These are phyloP conservation scores for Euphorbia schlechtendalii DNA, from an alignment of 441 rosid species.

Conservation along the genomic window DNA sequence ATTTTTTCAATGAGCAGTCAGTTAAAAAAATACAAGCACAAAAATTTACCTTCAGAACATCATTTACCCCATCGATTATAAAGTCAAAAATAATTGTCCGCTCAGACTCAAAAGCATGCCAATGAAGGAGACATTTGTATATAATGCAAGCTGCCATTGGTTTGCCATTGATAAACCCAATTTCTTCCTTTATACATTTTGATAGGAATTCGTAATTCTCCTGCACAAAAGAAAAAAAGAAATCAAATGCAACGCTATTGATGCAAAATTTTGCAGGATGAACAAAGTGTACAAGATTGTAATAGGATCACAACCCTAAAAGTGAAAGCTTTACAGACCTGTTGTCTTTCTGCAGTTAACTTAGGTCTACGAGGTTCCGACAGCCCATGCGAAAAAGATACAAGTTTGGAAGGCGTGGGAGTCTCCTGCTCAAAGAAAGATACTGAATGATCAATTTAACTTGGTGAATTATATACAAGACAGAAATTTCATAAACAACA, in stretches of 20 bases:
- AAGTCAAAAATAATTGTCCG: slow-evolving; percentile 81
- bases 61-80: slow-evolving; percentile 86
- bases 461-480: slow-evolving; percentile 1
- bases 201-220: slow-evolving; percentile 88
- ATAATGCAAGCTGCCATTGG: slow-evolving; percentile 90
- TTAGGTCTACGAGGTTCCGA: slow-evolving; percentile 80
- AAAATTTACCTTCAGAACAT: slow-evolving; percentile 65
- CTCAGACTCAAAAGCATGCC: slow-evolving; percentile 98
- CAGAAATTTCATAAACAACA: slow-evolving; percentile 10
- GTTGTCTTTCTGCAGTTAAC: slow-evolving; percentile 76
- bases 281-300: not conserved
- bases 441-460: slow-evolving; percentile 1
- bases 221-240: slow-evolving; percentile 33
- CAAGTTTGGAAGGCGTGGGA: slow-evolving; percentile 83
- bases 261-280: slow-evolving; percentile 10
- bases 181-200: slow-evolving; percentile 74
- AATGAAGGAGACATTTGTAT: slow-evolving; percentile 84
- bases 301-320: slow-evolving; percentile 5
- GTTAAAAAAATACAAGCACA: slow-evolving; percentile 13
- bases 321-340: slow-evolving; percentile 35
- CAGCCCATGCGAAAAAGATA: slow-evolving; percentile 64
- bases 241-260: slow-evolving; percentile 11
- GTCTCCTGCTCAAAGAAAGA: slow-evolving; percentile 56
- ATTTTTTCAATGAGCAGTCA: slow-evolving; percentile 2
- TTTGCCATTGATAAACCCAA: slow-evolving; percentile 76